Evolutionary conservation across 192 early-diverging fungal species (phyloP).

Genomic region (Coemansia sp.): DNA sequence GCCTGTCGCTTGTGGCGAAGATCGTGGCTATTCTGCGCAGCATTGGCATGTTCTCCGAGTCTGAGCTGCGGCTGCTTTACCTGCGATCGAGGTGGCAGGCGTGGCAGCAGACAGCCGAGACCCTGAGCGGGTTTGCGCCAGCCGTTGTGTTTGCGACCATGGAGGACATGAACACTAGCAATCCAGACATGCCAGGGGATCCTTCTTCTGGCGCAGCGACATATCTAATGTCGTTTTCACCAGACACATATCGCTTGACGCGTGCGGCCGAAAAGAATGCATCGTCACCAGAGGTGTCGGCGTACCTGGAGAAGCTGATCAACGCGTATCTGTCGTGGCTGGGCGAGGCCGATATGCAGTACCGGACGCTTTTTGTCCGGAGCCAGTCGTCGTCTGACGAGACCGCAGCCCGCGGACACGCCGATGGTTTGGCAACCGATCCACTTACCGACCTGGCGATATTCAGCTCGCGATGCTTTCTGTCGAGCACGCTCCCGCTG

Average conservation of each 20-base stretch:
- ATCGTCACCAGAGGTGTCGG: conserved; percentile 24
- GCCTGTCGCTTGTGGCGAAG: conserved; percentile 38
- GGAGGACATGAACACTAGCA: not conserved
- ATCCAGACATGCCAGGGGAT: not conserved
- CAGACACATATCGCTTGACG: not conserved
- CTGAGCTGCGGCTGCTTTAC: conserved; percentile 46
- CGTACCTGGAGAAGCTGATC: conserved; percentile 36
- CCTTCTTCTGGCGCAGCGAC: not conserved
- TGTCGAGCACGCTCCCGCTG: conserved; percentile 21
- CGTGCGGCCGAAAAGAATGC: conserved; percentile 5
- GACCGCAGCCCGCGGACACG: not conserved
- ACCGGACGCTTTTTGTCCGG: conserved; percentile 34
- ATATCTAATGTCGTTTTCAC: not conserved
- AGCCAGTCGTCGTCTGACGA: not conserved
- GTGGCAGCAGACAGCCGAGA: conserved; percentile 35
- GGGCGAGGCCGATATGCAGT: conserved; percentile 42
- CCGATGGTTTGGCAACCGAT: not conserved
- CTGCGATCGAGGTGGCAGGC: conserved; percentile 53
- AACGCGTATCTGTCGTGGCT: conserved; percentile 46
- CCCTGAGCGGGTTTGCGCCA: conserved; percentile 33
- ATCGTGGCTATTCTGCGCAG: conserved; percentile 42
- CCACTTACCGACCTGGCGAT: conserved; percentile 38
- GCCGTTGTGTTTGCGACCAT: not conserved
- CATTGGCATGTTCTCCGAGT: conserved; percentile 37
- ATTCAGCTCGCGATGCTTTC: conserved; percentile 33